Evolutionary conservation across 352 stramenopile genomes (phyloP).

Genomic region (Aphanomyces stellatus): DNA sequence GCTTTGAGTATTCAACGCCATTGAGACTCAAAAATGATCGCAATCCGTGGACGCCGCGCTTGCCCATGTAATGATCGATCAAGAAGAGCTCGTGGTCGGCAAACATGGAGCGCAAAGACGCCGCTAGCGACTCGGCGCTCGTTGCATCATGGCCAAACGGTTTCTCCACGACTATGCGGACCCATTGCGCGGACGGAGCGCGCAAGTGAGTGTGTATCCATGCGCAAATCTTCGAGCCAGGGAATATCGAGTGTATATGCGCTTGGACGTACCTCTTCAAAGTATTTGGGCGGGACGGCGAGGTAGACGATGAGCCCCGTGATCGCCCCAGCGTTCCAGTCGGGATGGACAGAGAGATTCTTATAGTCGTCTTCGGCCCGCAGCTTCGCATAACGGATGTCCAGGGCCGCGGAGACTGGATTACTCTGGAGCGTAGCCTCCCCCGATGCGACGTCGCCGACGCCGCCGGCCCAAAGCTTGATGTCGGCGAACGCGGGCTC

Average conservation of each 20-base stretch:
- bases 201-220: slow-evolving; percentile 24
- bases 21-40: slow-evolving; percentile 46
- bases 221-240: slow-evolving; percentile 9
- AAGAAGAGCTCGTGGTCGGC: slow-evolving; percentile 65
- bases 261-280: slow-evolving; percentile 32
- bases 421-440: neutral
- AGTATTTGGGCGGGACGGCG: slow-evolving; percentile 63
- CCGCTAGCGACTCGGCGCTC: slow-evolving; percentile 39
- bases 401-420: neutral
- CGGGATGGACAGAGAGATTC: neutral
- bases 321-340: slow-evolving; percentile 21
- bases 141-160: slow-evolving; percentile 56
- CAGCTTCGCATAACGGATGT: slow-evolving; percentile 36
- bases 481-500: slow-evolving; percentile 22
- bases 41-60: slow-evolving; percentile 49
- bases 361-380: slow-evolving; percentile 25
- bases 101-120: slow-evolving; percentile 31
- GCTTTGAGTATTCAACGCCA: slow-evolving; percentile 10
- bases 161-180: slow-evolving; percentile 75
- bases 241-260: slow-evolving; percentile 20
- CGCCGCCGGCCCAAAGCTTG: slow-evolving; percentile 39
- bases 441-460: slow-evolving; percentile 27
- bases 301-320: slow-evolving; percentile 60
- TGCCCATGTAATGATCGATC: slow-evolving; percentile 85
- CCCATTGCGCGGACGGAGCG: slow-evolving; percentile 26